Evolutionary conservation across 192 early-diverging fungal genomes (phyloP), one percentile per base, ranked within the genome.

Genomic region (Backusella liffmaniae): DNA sequence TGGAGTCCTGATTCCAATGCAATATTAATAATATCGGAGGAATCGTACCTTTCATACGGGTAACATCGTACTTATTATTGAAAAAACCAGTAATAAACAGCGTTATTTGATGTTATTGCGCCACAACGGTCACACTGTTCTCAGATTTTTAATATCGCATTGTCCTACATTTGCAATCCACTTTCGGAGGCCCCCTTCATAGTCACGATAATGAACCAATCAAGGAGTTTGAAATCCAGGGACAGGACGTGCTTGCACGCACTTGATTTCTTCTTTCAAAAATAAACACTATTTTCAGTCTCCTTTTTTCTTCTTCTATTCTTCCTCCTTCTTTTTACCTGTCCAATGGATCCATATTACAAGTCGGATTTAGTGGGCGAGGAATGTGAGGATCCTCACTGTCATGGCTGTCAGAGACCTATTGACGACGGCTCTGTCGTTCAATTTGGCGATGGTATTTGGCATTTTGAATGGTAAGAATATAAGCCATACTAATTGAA

Each of bases 401-500:
- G 93, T 77, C 84, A 90, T 75, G 93, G 93, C 9, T 94, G 93
- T 76, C 80, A 87, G 37, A 79, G 82, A 41, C 82, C 87, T 15
- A 93, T 94, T 77, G 92, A 94, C 74, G 93, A 92, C 44, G 93
- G 93, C 12, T 92, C 90, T 68, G 93, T 92, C 26, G 90, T 94
- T 73, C 89, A 90, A 44, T 94, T 94, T 84, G 93, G 91, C n/a
- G 93, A 94, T 56, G 93, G 93, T 42, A 88, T 94, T 7, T 94
- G 93, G 93, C 93, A 94, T 80, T 91, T 94, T 78, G 88, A 94
- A 79, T 94, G 93, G 93, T 92, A 91, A 83, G 85, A 68, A 69
- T 3, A 51, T 59, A 53, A 5, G 7, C 10, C 10, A 10, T 7
- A 39, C 9, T 10, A 39, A 39, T 10, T 2, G 9, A 39, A 3